Conservation (phyloP, 257 asterid genomes). For the Primulina tabacum region DNA sequence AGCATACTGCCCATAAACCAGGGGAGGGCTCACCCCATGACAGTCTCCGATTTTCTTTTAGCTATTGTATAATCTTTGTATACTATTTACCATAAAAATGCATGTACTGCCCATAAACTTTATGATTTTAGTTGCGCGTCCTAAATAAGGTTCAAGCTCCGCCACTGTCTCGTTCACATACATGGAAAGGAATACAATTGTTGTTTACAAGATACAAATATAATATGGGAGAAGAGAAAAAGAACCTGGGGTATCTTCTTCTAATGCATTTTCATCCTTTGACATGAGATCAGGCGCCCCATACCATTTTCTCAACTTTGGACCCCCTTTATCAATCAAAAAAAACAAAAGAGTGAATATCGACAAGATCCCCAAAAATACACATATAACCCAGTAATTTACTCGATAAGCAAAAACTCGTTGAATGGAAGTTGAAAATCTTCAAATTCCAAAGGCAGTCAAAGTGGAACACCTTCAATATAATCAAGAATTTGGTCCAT, state of each 20-base stretch:
- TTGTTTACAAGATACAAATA: neutral
- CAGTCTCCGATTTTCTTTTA: too few species aligned
- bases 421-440: neutral
- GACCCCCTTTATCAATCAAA: conserved; percentile 57
- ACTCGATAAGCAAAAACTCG: neutral
- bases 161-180: too few species aligned
- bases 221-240: neutral
- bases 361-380: neutral
- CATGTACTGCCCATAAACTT: neutral
- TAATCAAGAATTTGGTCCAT: conserved; percentile 94
- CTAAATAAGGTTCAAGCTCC: neutral
- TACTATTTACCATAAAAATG: neutral
- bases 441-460: neutral
- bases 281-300: conserved; percentile 83
- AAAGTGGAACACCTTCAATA: conserved; percentile 62
- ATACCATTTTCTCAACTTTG: conserved; percentile 98
- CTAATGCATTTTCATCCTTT: conserved; percentile 48
- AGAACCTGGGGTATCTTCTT: conserved; percentile 60
- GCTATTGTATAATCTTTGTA: neutral
- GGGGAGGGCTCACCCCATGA: too few species aligned
- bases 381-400: neutral
- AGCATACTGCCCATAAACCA: too few species aligned
- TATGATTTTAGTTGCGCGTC: too few species aligned
- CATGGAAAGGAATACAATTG: neutral
- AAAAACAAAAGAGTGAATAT: conserved; percentile 11